Conservation (phyloP, 139 green algal species). For the Chlorella sp. region DNA sequence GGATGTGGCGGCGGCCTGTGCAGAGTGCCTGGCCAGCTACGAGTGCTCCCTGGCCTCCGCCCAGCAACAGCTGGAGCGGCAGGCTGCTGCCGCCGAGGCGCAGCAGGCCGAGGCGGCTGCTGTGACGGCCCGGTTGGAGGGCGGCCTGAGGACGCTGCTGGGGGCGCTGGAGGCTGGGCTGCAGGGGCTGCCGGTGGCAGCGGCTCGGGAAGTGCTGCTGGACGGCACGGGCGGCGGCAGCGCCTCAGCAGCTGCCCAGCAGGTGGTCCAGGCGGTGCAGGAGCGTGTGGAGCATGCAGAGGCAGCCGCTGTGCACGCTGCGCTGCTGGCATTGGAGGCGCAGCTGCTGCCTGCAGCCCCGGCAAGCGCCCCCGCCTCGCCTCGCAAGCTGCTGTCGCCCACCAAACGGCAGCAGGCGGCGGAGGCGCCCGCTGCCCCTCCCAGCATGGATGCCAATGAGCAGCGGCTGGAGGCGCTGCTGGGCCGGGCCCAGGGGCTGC, state of each 20-base stretch:
- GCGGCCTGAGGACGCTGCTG: background rate
- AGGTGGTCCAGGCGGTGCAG: background rate
- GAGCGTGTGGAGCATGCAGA: background rate
- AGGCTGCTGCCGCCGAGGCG: background rate
- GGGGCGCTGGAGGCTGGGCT: background rate
- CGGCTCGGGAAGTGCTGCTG: background rate
- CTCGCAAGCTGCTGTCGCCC: background rate
- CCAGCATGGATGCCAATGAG: background rate
- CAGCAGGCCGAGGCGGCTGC: background rate
- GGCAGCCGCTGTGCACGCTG: slow-evolving; percentile 6
- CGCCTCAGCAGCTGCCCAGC: background rate
- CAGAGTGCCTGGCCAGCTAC: slow-evolving; percentile 8
- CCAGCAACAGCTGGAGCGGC: background rate
- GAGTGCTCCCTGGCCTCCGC: background rate
- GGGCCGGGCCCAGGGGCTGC: background rate
- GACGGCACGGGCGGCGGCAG: background rate
- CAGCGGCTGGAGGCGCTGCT: slow-evolving; percentile 17
- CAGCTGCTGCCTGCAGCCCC: background rate
- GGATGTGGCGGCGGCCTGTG: background rate
- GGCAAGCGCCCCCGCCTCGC: background rate
- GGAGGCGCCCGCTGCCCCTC: background rate
- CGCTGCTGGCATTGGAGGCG: background rate
- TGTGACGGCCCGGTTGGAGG: background rate
- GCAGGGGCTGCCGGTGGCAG: background rate
- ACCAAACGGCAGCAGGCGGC: slow-evolving; percentile 1